Evolutionary conservation across 225 moss, liverwort and hornwort species (phyloP), one percentile per base, ranked within the genome.

Genomic region (Ulota crispa): DNA sequence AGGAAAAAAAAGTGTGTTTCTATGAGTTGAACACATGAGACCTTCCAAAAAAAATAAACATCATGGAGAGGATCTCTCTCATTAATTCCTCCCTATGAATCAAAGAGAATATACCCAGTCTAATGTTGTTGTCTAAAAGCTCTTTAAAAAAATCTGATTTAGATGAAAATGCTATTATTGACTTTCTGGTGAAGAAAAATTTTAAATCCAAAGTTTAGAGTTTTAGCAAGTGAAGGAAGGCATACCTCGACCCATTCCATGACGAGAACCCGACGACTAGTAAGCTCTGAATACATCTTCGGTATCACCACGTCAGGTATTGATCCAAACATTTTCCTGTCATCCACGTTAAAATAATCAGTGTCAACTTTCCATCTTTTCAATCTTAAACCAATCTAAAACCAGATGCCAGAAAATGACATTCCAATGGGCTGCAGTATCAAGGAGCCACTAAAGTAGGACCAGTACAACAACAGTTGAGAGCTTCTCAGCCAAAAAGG

Each of bases 231-330:
- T 43, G 36, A 66, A 65, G 53, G 20, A 74, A 31, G 68, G 27
- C 62, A 83, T 81, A 96, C 96, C 94, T 96, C 96, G 45, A 96
- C 65, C 96, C 96, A 96, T 82, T 96, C 87, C 96, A 96, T 96
- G 24, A 94, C 86, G 11, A 96, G 89, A 21, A 96, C 96, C 57
- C 90, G 92, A 31, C 85, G 90, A 83, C 93, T 96, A 9, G 96
- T 93, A 54, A 96, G 91, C 56, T 92, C 92, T 68, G 89, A 85
- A 85, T 88, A 94, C 88, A 96, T 94, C 82, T 93, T 68, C n/a
- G 96, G 96, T 57, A 96, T 73, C 28, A 94, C 78, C 56, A 96
- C 93, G 70, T 96, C 94, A 52, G 92, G 92, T 71, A 96, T 62
- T 7, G 37, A 69, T 69, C 96, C 96, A 81, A 94, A 96, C 65